Conservation (phyloP, 169 alveolate genomes). For the Plasmodium billcollinsi region DNA sequence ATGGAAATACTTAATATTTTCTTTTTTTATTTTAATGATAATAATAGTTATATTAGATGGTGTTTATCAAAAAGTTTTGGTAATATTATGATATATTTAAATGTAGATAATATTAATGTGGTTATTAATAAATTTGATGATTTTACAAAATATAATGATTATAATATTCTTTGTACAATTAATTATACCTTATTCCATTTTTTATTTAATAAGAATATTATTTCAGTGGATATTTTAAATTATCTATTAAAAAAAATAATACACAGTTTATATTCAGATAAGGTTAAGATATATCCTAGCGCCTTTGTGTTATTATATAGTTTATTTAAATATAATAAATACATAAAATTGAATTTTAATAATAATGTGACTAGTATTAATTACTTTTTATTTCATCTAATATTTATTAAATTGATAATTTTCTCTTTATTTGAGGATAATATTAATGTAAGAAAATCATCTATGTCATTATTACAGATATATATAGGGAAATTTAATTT, state of each 20-base stretch:
- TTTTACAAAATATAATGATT: slow-evolving; percentile 47
- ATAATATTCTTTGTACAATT: slow-evolving; percentile 27
- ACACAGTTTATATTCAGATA: slow-evolving; percentile 37
- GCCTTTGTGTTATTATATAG: slow-evolving; percentile 63
- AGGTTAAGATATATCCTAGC: slow-evolving; percentile 36
- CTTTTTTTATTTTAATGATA: slow-evolving; percentile 53
- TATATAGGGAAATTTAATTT: slow-evolving; percentile 68
- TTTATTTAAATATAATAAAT: slow-evolving; percentile 51
- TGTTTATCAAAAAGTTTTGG: slow-evolving; percentile 69
- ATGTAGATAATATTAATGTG: not conserved
- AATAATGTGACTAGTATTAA: slow-evolving; percentile 4
- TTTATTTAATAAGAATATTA: slow-evolving; percentile 24
- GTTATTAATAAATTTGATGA: slow-evolving; percentile 31
- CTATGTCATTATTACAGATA: slow-evolving; percentile 52
- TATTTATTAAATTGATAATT: slow-evolving; percentile 39
- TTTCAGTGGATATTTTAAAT: slow-evolving; percentile 23
- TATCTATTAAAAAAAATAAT: slow-evolving; percentile 18
- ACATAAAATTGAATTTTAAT: slow-evolving; percentile 18
- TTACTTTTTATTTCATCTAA: slow-evolving; percentile 47
- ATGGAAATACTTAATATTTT: slow-evolving; percentile 27
- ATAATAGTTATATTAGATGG: slow-evolving; percentile 54
- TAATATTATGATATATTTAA: slow-evolving; percentile 39
- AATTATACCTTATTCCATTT: slow-evolving; percentile 69
- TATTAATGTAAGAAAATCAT: slow-evolving; percentile 60
- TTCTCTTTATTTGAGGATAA: slow-evolving; percentile 64